Conservation (phyloP, 2,329 filamentous ascomycete species). For the Calonectria pteridis region DNA sequence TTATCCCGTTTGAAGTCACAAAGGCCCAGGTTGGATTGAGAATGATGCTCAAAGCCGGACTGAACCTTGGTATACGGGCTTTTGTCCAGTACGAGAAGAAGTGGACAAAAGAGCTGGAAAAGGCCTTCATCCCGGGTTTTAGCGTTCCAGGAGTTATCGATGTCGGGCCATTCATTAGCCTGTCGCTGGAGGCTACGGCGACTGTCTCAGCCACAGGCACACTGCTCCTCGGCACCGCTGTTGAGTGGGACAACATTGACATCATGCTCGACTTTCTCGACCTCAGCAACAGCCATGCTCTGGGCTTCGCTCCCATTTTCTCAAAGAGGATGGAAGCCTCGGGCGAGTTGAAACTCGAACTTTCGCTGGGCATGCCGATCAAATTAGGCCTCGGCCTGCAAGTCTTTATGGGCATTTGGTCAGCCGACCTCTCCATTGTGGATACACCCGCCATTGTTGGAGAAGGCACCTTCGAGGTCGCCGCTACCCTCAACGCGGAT, state of each 20-base stretch:
- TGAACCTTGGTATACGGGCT: slow-evolving; percentile 14
- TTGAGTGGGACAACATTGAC: slow-evolving; percentile 17
- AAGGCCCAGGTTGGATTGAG: background rate
- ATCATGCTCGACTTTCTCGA: slow-evolving; percentile 10
- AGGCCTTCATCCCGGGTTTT: background rate
- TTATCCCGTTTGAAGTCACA: background rate
- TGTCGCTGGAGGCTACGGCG: background rate
- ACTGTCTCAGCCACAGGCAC: slow-evolving; percentile 7
- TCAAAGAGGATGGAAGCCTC: background rate
- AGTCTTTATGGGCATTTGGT: background rate
- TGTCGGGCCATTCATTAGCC: slow-evolving; percentile 9
- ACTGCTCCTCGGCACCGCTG: background rate
- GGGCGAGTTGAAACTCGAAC: background rate
- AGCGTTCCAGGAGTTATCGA: background rate
- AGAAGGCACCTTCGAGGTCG: background rate
- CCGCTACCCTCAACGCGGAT: background rate
- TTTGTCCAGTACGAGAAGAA: slow-evolving; percentile 16
- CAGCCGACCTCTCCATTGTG: background rate
- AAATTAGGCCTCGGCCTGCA: slow-evolving; percentile 1
- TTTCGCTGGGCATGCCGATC: slow-evolving; percentile 7
- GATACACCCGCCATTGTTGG: slow-evolving; percentile 11
- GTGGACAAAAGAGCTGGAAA: background rate
- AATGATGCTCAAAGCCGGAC: background rate
- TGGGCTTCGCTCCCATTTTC: background rate
- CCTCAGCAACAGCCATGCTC: background rate